Percentiles rank a stretch among this genome's conserved stretches.
Evolutionary conservation across 345 rosid genomes (phyloP).

Genomic region (Salix udensis): DNA sequence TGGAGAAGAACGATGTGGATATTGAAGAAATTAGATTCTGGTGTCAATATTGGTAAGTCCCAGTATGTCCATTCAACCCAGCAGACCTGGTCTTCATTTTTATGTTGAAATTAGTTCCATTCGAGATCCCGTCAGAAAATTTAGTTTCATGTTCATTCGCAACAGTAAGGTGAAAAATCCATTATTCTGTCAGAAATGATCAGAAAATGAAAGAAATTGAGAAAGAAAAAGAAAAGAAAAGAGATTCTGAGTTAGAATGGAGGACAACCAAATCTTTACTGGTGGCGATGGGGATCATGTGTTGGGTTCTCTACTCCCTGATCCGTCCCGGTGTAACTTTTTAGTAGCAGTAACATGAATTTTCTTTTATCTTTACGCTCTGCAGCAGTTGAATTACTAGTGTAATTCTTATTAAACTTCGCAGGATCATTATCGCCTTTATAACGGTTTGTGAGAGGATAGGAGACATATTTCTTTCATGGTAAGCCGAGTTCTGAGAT

Average conservation of each 20-base stretch:
- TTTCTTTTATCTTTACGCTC: not conserved
- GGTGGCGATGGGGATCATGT: not conserved
- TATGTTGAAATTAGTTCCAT: not conserved
- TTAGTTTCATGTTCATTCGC: not conserved
- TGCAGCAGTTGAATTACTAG: not conserved
- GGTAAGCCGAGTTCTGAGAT: constrained; percentile 39
- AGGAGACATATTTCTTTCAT: constrained; percentile 58
- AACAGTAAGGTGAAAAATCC: not conserved
- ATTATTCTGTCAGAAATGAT: no score
- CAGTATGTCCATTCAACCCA: not conserved
- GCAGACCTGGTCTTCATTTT: not conserved
- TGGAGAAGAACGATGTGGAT: constrained; percentile 77
- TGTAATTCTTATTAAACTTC: constrained; percentile 3
- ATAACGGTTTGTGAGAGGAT: constrained; percentile 66
- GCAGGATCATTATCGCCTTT: constrained; percentile 80
- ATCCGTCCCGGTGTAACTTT: not conserved
- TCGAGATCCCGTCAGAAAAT: not conserved
- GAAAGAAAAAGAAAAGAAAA: not conserved
- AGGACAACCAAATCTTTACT: not conserved
- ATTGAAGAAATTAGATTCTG: constrained; percentile 82
- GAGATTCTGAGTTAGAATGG: not conserved
- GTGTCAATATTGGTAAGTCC: constrained; percentile 87
- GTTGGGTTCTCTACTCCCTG: not conserved
- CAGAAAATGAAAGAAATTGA: not conserved
- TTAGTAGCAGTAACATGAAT: not conserved